phyloP scores from a whole-genome alignment of 768 basidiomycete genomes.

The Russula olivacea region DNA sequence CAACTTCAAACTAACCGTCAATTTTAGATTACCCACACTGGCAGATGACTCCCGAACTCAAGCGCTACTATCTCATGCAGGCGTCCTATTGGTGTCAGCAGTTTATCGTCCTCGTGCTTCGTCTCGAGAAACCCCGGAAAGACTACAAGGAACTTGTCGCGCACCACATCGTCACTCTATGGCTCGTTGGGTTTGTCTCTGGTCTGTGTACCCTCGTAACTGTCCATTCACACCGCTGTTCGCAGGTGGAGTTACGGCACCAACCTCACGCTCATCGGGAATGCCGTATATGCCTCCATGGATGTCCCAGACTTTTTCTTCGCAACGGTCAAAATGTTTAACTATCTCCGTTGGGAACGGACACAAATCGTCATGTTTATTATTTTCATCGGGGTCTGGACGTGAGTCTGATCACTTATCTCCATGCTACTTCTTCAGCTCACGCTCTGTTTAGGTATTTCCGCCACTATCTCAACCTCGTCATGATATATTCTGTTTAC shows the following conservation, averaged over 20 bases:
- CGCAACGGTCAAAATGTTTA: slow-evolving; percentile 82
- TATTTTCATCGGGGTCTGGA: slow-evolving; percentile 69
- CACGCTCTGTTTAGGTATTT: slow-evolving; percentile 59
- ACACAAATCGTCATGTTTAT: slow-evolving; percentile 59
- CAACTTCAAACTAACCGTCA: background rate
- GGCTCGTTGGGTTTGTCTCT: slow-evolving; percentile 74
- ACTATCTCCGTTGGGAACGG: slow-evolving; percentile 70
- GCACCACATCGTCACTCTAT: slow-evolving; percentile 92
- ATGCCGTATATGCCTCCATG: slow-evolving; percentile 93
- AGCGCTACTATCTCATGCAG: slow-evolving; percentile 92
- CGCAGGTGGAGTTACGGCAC: slow-evolving; percentile 75
- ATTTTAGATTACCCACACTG: slow-evolving; percentile 77
- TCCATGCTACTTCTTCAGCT: background rate
- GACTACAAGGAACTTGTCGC: slow-evolving; percentile 83
- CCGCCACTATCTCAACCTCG: slow-evolving; percentile 85
- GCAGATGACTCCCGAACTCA: slow-evolving; percentile 79
- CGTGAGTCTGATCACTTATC: slow-evolving; percentile 46
- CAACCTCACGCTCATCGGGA: slow-evolving; percentile 83
- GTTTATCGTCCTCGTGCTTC: slow-evolving; percentile 72
- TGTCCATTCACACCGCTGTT: slow-evolving; percentile 8
- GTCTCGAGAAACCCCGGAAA: slow-evolving; percentile 91
- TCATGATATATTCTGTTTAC: slow-evolving; percentile 86
- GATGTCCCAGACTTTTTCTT: slow-evolving; percentile 89
- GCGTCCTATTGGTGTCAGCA: slow-evolving; percentile 94
- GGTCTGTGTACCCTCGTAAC: background rate